A percentile compares a stretch with the other conserved stretches of the same genome.
Evolutionary conservation across 2,329 filamentous ascomycete genomes (phyloP).

Genomic region (Balansia obtecta): DNA sequence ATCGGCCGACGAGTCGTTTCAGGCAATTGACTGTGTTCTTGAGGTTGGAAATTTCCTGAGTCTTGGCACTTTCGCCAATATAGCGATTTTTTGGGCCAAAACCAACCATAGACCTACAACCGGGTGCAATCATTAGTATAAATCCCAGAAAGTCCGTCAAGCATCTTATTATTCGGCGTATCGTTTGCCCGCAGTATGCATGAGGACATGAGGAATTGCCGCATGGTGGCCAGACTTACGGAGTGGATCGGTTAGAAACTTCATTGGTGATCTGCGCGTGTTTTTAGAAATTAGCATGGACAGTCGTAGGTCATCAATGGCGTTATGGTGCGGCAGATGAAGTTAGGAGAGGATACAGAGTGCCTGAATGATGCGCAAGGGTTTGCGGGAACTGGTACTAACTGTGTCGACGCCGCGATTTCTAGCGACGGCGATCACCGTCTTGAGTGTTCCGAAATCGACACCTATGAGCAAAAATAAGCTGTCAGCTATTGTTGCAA

Average conservation of each 20-base stretch:
- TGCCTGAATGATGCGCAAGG: background rate
- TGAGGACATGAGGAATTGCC: too few species aligned
- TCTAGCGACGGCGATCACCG: slow-evolving; percentile 91
- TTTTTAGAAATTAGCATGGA: background rate
- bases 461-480: slow-evolving; percentile 41
- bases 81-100: slow-evolving; percentile 92
- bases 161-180: too few species aligned
- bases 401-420: slow-evolving; percentile 99
- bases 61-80: slow-evolving; percentile 91
- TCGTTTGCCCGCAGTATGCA: too few species aligned
- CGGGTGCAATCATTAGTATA: background rate
- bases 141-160: too few species aligned
- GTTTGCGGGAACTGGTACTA: slow-evolving; percentile 33
- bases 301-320: too few species aligned
- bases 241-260: slow-evolving; percentile 94
- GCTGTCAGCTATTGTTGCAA: slow-evolving; percentile 8
- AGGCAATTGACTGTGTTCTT: slow-evolving; percentile 95
- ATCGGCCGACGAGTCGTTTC: slow-evolving; percentile 83
- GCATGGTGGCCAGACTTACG: slow-evolving; percentile 52
- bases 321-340: background rate
- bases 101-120: slow-evolving; percentile 70
- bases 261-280: slow-evolving; percentile 84
- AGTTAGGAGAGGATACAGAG: background rate
- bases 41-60: slow-evolving; percentile 97
- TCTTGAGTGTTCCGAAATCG: slow-evolving; percentile 94